Conservation (phyloP, 1,284 basidiomycete species). For the Sporisorium iseilematis-ciliati region DNA sequence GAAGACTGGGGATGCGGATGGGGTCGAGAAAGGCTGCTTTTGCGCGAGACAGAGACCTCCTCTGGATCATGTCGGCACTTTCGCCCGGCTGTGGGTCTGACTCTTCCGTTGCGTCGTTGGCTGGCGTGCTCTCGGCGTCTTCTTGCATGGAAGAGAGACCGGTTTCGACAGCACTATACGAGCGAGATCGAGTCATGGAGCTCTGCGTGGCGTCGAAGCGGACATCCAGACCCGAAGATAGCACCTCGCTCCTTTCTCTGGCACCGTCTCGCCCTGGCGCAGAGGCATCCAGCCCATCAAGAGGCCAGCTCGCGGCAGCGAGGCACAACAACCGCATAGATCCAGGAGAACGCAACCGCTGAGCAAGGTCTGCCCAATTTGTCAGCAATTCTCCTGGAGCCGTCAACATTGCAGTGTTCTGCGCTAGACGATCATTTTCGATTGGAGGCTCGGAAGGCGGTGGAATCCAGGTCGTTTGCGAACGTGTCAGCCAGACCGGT, state of each 20-base stretch:
- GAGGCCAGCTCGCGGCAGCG: conserved; percentile 13
- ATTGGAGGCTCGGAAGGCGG: neutral
- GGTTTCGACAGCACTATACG: neutral
- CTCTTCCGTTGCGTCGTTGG: neutral
- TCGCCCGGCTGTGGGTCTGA: neutral
- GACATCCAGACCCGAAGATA: neutral
- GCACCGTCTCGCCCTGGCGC: neutral
- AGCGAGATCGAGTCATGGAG: conserved; percentile 6
- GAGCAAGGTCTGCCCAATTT: conserved; percentile 21
- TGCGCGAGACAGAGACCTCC: neutral
- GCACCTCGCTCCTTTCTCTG: neutral
- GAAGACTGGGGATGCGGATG: neutral
- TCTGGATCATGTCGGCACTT: neutral
- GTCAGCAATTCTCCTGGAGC: neutral
- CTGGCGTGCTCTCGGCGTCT: neutral
- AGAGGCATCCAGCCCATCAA: neutral
- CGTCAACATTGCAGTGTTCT: neutral
- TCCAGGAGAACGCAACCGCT: conserved; percentile 21
- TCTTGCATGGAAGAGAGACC: neutral
- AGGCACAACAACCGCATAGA: conserved; percentile 31
- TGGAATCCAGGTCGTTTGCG: neutral
- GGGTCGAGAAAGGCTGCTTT: conserved; percentile 3
- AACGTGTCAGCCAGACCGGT: neutral
- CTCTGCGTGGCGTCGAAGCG: neutral
- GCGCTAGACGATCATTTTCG: neutral